Evolutionary conservation across 805 yeast species (phyloP).

Genomic region (Candida berthetii): DNA sequence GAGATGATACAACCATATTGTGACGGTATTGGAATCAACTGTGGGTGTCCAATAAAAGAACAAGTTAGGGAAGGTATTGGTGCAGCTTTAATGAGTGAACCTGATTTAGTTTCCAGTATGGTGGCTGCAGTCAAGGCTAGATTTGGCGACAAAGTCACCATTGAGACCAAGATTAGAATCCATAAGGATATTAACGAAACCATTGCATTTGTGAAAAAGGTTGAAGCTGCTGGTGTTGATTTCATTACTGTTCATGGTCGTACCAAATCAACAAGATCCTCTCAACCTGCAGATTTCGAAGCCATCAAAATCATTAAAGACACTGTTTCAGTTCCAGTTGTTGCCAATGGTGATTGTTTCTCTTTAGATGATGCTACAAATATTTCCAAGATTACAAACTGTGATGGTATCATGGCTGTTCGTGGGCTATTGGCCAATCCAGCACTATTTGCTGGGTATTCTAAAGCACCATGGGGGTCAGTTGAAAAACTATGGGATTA

Average conservation of each 20-base stretch:
- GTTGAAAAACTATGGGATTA: constrained; percentile 79
- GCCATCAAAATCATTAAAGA: constrained; percentile 67
- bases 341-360: constrained; percentile 98
- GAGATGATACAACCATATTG: constrained; percentile 87
- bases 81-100: constrained; percentile 85
- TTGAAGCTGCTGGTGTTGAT: constrained; percentile 88
- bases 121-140: constrained; percentile 73
- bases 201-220: constrained; percentile 58
- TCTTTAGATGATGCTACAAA: constrained; percentile 52
- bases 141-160: constrained; percentile 64
- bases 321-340: constrained; percentile 58
- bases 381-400: constrained; percentile 64
- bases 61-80: constrained; percentile 96
- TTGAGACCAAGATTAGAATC: constrained; percentile 90
- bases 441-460: constrained; percentile 72
- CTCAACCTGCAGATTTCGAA: constrained; percentile 75
- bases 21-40: constrained; percentile 91
- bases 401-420: constrained; percentile 94
- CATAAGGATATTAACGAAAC: constrained; percentile 75
- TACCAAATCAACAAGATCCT: constrained; percentile 76
- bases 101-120: constrained; percentile 77
- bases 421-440: constrained; percentile 86
- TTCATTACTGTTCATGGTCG: constrained; percentile 94
- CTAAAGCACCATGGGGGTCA: constrained; percentile 84
- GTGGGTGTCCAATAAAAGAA: constrained; percentile 96